Evolutionary conservation across 2,329 filamentous ascomycete species (phyloP).

Genomic region (Herpotrichia juniperi): DNA sequence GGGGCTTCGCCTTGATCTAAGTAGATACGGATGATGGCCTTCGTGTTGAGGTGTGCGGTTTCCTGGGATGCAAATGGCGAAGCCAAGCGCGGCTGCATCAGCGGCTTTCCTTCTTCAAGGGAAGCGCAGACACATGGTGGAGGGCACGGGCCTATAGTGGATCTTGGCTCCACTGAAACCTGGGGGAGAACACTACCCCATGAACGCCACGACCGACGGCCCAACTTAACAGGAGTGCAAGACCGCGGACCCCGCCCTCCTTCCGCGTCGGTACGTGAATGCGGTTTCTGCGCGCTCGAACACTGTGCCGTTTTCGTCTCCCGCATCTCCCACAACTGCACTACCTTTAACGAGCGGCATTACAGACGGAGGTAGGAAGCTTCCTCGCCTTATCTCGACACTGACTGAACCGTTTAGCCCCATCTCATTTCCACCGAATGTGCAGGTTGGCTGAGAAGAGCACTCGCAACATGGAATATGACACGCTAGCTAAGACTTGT

Average conservation of each 20-base stretch:
- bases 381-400: no score
- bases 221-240: neutral
- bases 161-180: constrained; percentile 1
- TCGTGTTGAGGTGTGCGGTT: neutral
- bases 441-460: no score
- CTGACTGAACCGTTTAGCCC: no score
- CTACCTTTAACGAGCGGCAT: no score
- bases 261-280: constrained; percentile 2
- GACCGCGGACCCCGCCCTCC: neutral
- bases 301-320: neutral
- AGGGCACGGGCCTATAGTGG: neutral
- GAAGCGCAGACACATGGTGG: neutral
- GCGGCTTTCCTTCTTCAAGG: neutral
- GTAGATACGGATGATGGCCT: neutral
- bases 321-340: no score
- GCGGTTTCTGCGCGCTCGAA: neutral
- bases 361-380: no score
- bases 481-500: no score
- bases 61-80: neutral
- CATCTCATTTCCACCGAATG: no score
- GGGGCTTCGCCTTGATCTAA: neutral
- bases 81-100: neutral
- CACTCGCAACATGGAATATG: no score
- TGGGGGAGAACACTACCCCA: neutral
- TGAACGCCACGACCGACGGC: neutral